These are phyloP conservation scores for Zopfia rhizophila DNA, from an alignment of 2,329 filamentous ascomycete species.

Conservation along the genomic window DNA sequence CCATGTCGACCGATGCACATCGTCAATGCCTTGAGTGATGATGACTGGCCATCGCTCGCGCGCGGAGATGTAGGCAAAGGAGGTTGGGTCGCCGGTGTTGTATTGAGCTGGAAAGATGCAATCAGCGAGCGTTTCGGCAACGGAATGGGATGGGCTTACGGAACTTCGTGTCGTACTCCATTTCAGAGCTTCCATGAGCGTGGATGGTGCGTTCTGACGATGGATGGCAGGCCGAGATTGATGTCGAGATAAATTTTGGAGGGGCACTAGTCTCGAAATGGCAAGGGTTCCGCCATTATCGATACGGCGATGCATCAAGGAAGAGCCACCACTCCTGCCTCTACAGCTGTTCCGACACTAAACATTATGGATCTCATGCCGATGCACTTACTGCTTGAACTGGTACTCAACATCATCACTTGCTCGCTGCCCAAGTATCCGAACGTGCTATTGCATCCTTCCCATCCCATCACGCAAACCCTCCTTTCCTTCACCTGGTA, in stretches of 20 bases:
- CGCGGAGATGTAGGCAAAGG: constrained; percentile 87
- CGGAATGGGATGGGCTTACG: constrained; percentile 62
- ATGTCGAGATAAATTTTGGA: too few relatives aligned
- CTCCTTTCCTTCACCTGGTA: constrained; percentile 59
- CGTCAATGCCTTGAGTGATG: constrained; percentile 91
- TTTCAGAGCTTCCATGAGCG: constrained; percentile 51
- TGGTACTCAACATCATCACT: constrained; percentile 41
- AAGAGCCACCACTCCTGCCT: constrained; percentile 13
- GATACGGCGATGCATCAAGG: too few relatives aligned
- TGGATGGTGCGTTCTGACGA: constrained; percentile 1
- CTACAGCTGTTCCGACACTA: not conserved
- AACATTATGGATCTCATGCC: constrained; percentile 8
- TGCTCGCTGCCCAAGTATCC: constrained; percentile 28
- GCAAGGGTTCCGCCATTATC: constrained; percentile 16
- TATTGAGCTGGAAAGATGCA: constrained; percentile 73
- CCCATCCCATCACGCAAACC: constrained; percentile 55
- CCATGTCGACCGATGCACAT: constrained; percentile 81
- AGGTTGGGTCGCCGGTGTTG: constrained; percentile 81
- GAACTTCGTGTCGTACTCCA: constrained; percentile 80
- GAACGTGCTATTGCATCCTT: constrained; percentile 45
- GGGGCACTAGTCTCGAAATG: constrained; percentile 5
- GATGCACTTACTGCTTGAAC: constrained; percentile 37
- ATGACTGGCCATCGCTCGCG: constrained; percentile 94
- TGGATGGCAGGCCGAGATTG: too few relatives aligned
- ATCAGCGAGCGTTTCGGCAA: too few relatives aligned